Conservation (phyloP, 2,329 filamentous ascomycete genomes). For the Aciculosporium take region DNA sequence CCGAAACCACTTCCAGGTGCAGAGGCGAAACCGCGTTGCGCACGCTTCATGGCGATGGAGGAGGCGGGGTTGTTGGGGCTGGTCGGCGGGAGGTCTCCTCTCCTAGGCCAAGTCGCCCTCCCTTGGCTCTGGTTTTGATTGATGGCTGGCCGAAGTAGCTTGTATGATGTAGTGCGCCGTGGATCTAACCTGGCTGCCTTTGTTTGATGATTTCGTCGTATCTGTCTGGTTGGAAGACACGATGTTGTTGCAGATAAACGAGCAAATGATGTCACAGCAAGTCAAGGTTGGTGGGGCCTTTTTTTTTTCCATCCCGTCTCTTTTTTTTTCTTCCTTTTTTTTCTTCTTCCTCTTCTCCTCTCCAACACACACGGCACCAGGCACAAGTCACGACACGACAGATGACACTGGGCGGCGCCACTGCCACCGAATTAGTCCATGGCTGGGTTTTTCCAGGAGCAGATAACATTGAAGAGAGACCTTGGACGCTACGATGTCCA, state of each 20-base stretch:
- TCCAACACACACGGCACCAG: too few relatives aligned
- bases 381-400: too few relatives aligned
- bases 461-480: too few relatives aligned
- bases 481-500: too few relatives aligned
- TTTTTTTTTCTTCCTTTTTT: neutral
- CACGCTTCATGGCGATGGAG: conserved; percentile 5
- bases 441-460: too few relatives aligned
- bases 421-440: too few relatives aligned
- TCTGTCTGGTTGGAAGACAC: neutral
- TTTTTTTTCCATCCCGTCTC: neutral
- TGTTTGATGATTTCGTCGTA: neutral
- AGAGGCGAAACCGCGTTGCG: conserved; percentile 5
- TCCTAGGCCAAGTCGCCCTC: too few relatives aligned
- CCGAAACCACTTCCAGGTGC: conserved; percentile 6
- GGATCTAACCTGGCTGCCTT: neutral
- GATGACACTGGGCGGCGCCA: too few relatives aligned
- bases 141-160: neutral
- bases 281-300: neutral
- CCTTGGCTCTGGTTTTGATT: neutral
- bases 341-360: neutral
- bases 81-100: neutral
- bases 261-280: neutral
- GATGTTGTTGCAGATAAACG: neutral
- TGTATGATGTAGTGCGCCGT: neutral
- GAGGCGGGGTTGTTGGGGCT: neutral